Base-by-base conservation (phyloP, 495 filamentous ascomycete species). In the Penicillium salamii region DNA sequence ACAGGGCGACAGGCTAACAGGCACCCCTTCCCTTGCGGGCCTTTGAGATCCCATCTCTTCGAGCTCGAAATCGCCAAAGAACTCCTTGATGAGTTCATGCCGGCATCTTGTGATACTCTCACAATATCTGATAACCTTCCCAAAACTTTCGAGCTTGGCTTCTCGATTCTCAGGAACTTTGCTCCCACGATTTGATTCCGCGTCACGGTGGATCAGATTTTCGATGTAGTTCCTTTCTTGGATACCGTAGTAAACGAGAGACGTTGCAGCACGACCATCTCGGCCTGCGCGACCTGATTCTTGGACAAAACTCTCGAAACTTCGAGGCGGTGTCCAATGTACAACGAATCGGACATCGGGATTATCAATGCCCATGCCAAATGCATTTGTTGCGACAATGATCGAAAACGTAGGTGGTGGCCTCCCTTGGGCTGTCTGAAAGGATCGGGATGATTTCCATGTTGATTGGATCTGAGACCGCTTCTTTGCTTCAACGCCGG, bases 361-460 rank as follows among this genome's bases (percentile, higher is more conserved):
- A 67, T 96, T 96, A 59, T 97, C 91, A 56, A 98, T 97, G 3
- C 92, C 92, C 92, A 98, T 97, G 6, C 92, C 92, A 53, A 97
- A 97, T 0, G 92, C 92, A 3, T 90, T 97, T 0, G 92, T 97
- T 5, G 92, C 92, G 33, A 97, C 88, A 36, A 97, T 91, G 40
- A 97, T 84, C 56, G 91, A 89, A 64, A 93, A 96, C 5, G 85
- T 83, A 7, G 62, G 64, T 18, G 39, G 17, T 11, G 38, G 37
- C 34, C 40, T 50, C 2, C 55, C 47, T 15, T 52, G 35, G 2
- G 43, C 38, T 14, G 39, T 39, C 18, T 50, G 49, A 13, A 34
- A 15, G 11, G 76, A 70, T 37, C 80, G 76, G 53, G 87, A 86
- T 13, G 79, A 78, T 31, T 93, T 81, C 92, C 92, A 97, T 28